Evolutionary conservation across 768 basidiomycete genomes (phyloP).

Genomic region (Lactarius pseudohatsudake): DNA sequence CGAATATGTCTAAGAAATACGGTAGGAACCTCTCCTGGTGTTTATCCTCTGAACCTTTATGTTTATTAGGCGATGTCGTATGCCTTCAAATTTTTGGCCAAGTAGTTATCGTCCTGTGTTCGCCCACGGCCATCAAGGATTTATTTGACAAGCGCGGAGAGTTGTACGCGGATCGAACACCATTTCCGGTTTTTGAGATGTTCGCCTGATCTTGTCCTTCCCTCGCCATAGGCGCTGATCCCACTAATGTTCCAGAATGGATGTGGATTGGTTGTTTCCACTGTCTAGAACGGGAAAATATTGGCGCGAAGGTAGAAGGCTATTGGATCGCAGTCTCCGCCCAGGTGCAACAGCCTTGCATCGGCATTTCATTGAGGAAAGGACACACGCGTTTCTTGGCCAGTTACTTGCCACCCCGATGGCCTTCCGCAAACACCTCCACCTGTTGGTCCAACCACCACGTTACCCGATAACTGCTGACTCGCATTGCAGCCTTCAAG

Average conservation of each 20-base stretch:
- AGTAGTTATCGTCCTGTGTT: slow-evolving; percentile 7
- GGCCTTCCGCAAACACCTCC: slow-evolving; percentile 4
- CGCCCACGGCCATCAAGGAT: slow-evolving; percentile 6
- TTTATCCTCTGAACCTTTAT: not conserved
- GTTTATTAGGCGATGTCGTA: slow-evolving; percentile 6
- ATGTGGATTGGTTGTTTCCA: not conserved
- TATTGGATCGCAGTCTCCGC: slow-evolving; percentile 15
- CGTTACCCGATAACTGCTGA: not conserved
- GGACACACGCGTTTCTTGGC: not conserved
- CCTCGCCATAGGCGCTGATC: not conserved
- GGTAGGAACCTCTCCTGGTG: not conserved
- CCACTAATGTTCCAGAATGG: not conserved
- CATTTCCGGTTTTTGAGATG: slow-evolving; percentile 13
- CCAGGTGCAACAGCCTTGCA: not conserved
- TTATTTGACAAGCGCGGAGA: slow-evolving; percentile 16
- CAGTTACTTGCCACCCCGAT: not conserved
- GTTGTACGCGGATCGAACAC: slow-evolving; percentile 9
- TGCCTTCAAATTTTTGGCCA: slow-evolving; percentile 15
- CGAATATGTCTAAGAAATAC: not conserved
- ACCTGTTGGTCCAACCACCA: not conserved
- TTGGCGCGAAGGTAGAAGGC: slow-evolving; percentile 3
- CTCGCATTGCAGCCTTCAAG: not conserved
- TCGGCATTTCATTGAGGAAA: slow-evolving; percentile 4
- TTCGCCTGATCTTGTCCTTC: not conserved
- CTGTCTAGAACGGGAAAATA: not conserved